Conservation (phyloP, 2,329 filamentous ascomycete species). For the Chaetomium sp. region DNA sequence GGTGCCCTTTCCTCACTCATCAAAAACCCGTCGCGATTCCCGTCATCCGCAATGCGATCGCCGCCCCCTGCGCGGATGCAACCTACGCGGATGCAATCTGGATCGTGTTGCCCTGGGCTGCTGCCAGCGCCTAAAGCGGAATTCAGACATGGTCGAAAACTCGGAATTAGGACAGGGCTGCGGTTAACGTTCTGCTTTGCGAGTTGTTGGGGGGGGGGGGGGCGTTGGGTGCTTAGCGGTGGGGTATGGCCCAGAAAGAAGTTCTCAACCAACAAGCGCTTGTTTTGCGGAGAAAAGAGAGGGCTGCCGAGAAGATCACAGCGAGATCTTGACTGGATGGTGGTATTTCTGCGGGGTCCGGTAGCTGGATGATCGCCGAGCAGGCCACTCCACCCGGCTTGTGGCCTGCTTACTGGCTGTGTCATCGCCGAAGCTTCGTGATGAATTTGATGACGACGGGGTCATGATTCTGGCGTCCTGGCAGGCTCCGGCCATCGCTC, state of each 20-base stretch:
- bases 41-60: no score
- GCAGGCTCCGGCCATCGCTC: not conserved
- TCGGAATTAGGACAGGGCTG: conserved; percentile 3
- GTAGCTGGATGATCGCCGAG: conserved; percentile 2
- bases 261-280: conserved; percentile 7
- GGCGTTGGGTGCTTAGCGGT: not conserved
- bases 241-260: not conserved
- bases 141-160: not conserved
- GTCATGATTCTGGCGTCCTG: not conserved
- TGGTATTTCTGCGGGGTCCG: conserved; percentile 3
- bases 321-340: conserved; percentile 10
- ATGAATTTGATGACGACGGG: not conserved
- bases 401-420: not conserved
- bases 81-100: not conserved
- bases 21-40: no score
- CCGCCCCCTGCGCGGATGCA: no score
- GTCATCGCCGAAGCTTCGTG: not conserved
- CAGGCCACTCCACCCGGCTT: not conserved
- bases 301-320: conserved; percentile 2
- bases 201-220: not conserved
- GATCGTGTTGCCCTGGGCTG: not conserved
- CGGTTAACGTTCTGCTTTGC: no score
- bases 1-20: no score
- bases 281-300: not conserved
- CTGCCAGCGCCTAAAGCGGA: conserved; percentile 4